Evolutionary conservation across 805 yeast species (phyloP), one percentile per base, ranked within the genome.

Genomic region (Kluyveromyces nonfermentans): DNA sequence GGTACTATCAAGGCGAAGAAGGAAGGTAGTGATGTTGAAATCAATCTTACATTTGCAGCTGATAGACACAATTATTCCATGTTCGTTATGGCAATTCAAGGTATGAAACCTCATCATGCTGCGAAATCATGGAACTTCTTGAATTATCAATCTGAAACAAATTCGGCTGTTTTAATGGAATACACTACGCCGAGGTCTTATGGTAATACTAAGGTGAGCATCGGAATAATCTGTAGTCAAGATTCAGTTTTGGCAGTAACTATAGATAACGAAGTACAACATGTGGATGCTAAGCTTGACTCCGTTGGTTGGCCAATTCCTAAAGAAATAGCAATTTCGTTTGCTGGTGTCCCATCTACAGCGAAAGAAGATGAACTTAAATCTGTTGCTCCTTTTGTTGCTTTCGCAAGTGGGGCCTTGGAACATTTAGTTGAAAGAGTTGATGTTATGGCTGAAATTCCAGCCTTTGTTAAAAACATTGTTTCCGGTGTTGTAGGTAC

Each of bases 101-200:
- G 97, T 49, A 89, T 93, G 97, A 93, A 93, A 66, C 98, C 98
- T 7, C 97, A 93, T 65, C 98, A 93, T 67, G 96, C 97, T 31
- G 98, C 98, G 45, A 86, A 95, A 48, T 68, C 87, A 18, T 93
- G 98, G 98, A 93, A 90, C 67, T 93, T 93, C 62, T 67, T 85
- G 49, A 83, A 86, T 66, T 90, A 85, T 74, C 96, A 86, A 61
- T 82, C 93, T 16, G 74, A 78, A 41, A 69, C 78, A 33, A 71
- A 74, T 53, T 72, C 90, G 31, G 95, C 85, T 9, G 80, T 88
- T 15, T 75, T 85, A 51, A 93, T 93, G 96, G 97, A 93, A 65
- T 93, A 86, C 70, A 84, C 89, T 37, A 93, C 98, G 7, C 98
- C 98, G 22, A 79, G 70, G 46, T 81, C 96, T 1, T 93, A 93